phyloP scores from a whole-genome alignment of 805 yeast genomes.

The Saccharomyces cerevisiae region DNA sequence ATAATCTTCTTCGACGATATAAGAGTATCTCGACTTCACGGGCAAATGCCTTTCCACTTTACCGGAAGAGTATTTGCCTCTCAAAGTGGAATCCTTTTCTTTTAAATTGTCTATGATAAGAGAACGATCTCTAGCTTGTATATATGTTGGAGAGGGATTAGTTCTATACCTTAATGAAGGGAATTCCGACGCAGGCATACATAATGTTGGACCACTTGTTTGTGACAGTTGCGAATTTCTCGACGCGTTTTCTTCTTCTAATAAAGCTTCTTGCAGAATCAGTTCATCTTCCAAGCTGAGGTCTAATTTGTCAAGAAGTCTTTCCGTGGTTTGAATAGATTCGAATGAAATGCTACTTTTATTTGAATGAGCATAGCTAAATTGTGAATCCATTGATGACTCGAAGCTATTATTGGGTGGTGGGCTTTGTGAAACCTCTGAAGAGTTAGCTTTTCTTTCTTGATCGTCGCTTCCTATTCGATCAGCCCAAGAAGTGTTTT shows the following conservation, averaged over 20 bases:
- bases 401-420: not conserved
- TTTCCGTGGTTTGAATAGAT: constrained; percentile 24
- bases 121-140: not conserved
- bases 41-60: constrained; percentile 26
- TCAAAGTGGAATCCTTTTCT: constrained; percentile 4
- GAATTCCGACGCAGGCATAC: constrained; percentile 30
- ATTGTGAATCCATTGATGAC: not conserved
- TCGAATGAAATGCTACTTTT: constrained; percentile 24
- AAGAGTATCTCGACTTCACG: constrained; percentile 24
- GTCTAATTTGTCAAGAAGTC: constrained; percentile 28
- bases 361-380: constrained; percentile 5
- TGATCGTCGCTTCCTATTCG: not conserved
- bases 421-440: not conserved
- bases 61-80: constrained; percentile 13
- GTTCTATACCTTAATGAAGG: constrained; percentile 18
- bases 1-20: constrained; percentile 28
- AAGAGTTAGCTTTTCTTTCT: not conserved
- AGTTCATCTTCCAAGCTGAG: constrained; percentile 28
- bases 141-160: not conserved
- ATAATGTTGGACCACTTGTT: constrained; percentile 10
- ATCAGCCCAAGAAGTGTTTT: not conserved
- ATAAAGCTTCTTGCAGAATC: constrained; percentile 22
- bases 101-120: not conserved
- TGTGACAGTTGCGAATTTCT: not conserved
- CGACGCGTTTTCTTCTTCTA: constrained; percentile 9